phyloP scores from a whole-genome alignment of 306 rosid species.

The Dalbergia oliveri region DNA sequence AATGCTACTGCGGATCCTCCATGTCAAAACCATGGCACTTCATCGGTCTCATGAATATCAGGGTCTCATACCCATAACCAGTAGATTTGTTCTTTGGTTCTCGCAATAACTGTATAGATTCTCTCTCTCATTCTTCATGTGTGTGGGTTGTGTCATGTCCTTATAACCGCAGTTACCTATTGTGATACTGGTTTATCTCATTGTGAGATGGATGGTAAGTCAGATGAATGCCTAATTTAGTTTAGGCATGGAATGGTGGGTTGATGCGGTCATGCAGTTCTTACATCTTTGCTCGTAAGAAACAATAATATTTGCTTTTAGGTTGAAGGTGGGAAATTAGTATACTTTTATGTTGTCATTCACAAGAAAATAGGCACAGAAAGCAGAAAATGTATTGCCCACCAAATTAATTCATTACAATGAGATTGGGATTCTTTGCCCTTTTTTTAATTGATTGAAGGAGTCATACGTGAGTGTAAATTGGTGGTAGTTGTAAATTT shows the following conservation, averaged over 20 bases:
- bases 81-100: not conserved
- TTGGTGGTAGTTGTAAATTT: conserved; percentile 7
- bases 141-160: not conserved
- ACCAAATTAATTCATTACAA: conserved; percentile 2
- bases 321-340: conserved; percentile 19
- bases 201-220: not conserved
- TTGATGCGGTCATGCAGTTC: not conserved
- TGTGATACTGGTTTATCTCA: conserved; percentile 10
- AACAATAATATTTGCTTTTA: not conserved
- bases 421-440: not conserved
- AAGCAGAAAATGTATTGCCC: not conserved
- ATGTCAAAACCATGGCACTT: not conserved
- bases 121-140: not conserved
- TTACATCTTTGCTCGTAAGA: not conserved
- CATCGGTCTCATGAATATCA: conserved; percentile 1
- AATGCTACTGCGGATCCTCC: conserved; percentile 8
- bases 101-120: not conserved
- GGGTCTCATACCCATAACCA: not conserved
- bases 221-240: conserved; percentile 5
- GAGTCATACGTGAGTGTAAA: conserved; percentile 18
- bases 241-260: conserved; percentile 15
- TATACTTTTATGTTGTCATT: not conserved
- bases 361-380: not conserved
- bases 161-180: not conserved
- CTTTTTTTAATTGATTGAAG: conserved; percentile 2